A percentile compares a stretch with the other conserved stretches of the same genome.
Conservation (phyloP, 2,329 filamentous ascomycete species). For the Plectosphaerella cucumerina region DNA sequence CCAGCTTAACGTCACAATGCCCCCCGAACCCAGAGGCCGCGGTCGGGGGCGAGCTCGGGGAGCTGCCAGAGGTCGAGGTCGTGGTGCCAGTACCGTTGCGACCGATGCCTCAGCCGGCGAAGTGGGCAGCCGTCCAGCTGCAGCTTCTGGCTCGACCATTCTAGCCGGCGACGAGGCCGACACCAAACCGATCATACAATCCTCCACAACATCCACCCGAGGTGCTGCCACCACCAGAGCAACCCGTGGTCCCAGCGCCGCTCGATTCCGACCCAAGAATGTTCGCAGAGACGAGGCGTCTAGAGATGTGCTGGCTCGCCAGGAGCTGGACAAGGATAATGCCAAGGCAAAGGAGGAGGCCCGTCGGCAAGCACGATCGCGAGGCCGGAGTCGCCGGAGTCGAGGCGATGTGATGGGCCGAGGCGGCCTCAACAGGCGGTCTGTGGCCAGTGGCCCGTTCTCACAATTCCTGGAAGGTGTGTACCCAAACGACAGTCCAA, state of each 20-base stretch:
- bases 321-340: slow-evolving; percentile 37
- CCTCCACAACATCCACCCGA: slow-evolving; percentile 7
- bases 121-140: not conserved
- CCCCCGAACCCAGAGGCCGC: slow-evolving; percentile 10
- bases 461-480: slow-evolving; percentile 18
- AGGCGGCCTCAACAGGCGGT: slow-evolving; percentile 29
- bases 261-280: slow-evolving; percentile 44
- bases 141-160: not conserved
- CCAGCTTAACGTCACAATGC: slow-evolving; percentile 9
- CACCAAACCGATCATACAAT: not conserved
- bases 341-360: slow-evolving; percentile 13
- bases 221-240: slow-evolving; percentile 27
- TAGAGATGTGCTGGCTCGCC: slow-evolving; percentile 39
- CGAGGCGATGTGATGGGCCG: slow-evolving; percentile 41
- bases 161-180: not conserved
- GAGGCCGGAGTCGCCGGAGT: slow-evolving; percentile 33
- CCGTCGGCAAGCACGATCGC: slow-evolving; percentile 11
- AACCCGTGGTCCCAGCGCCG: slow-evolving; percentile 28
- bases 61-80: slow-evolving; percentile 8
- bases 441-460: slow-evolving; percentile 35
- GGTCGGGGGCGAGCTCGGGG: slow-evolving; percentile 12
- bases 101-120: not conserved
- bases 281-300: slow-evolving; percentile 47
- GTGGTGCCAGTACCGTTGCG: slow-evolving; percentile 5
- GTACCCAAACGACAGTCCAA: too few relatives aligned